These are phyloP conservation scores for Cyberlindnera misumaiensis DNA, from an alignment of 805 yeast species.

Conservation along the genomic window DNA sequence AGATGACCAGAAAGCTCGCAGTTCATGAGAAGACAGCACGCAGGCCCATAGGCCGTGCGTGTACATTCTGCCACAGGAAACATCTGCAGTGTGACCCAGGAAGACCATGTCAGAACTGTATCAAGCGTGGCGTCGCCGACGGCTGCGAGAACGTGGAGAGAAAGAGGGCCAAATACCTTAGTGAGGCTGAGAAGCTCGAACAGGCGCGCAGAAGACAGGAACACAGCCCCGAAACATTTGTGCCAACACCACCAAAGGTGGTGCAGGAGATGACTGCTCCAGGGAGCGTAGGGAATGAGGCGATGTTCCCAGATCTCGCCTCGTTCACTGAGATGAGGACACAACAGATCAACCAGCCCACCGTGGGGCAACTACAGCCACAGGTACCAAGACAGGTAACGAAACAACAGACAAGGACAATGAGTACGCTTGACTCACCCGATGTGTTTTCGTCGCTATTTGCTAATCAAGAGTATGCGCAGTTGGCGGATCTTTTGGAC, in stretches of 20 bases:
- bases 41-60: constrained; percentile 62
- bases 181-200: constrained; percentile 7
- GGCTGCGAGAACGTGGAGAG: constrained; percentile 54
- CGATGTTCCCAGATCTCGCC: background rate
- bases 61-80: constrained; percentile 64
- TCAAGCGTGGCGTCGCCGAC: constrained; percentile 49
- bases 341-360: background rate
- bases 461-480: constrained; percentile 36
- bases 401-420: background rate
- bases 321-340: background rate
- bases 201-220: background rate
- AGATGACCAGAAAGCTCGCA: constrained; percentile 61
- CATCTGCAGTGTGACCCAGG: constrained; percentile 64
- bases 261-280: background rate
- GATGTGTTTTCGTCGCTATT: constrained; percentile 26
- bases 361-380: background rate
- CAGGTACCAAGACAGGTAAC: too few relatives aligned
- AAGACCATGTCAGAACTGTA: constrained; percentile 68
- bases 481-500: constrained; percentile 33
- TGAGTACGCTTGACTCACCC: constrained; percentile 16
- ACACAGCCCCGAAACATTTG: background rate
- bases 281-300: background rate
- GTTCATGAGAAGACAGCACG: constrained; percentile 45
- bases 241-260: background rate
- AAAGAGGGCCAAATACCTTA: constrained; percentile 34